Conservation (phyloP, 2,329 filamentous ascomycete genomes). For the Colletotrichum brevisporum region DNA sequence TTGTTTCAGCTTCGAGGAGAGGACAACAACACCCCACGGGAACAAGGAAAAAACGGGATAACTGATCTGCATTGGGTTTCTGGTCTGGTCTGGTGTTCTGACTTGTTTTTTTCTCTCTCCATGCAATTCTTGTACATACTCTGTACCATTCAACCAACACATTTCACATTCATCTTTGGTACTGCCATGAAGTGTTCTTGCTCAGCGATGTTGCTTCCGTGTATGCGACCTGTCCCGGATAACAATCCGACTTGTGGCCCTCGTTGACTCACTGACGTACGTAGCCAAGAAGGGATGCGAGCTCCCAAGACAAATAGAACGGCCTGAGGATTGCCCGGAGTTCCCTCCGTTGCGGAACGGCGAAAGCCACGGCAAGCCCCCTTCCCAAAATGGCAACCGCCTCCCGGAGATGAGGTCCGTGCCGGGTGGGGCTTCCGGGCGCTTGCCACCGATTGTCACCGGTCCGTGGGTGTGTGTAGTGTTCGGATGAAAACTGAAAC, state of each 20-base stretch:
- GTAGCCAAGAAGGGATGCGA: too few species aligned
- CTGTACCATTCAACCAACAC: slow-evolving; percentile 21
- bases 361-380: too few species aligned
- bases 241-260: too few species aligned
- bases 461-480: background rate
- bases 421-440: background rate
- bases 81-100: slow-evolving; percentile 17
- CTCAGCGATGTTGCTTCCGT: too few species aligned
- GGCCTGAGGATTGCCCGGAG: too few species aligned
- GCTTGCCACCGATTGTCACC: background rate
- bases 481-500: background rate
- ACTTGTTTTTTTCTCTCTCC: slow-evolving; percentile 3
- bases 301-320: too few species aligned
- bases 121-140: slow-evolving; percentile 37
- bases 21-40: slow-evolving; percentile 14
- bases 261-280: too few species aligned
- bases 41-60: slow-evolving; percentile 5
- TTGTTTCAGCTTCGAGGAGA: background rate
- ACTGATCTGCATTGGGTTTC: slow-evolving; percentile 15
- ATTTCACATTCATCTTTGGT: slow-evolving; percentile 1
- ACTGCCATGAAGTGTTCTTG: background rate
- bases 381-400: background rate
- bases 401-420: too few species aligned
- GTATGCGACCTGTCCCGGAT: too few species aligned
- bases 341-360: too few species aligned